phyloP scores from a whole-genome alignment of 192 early-diverging fungal species.

The Haplosporangium gracile region DNA sequence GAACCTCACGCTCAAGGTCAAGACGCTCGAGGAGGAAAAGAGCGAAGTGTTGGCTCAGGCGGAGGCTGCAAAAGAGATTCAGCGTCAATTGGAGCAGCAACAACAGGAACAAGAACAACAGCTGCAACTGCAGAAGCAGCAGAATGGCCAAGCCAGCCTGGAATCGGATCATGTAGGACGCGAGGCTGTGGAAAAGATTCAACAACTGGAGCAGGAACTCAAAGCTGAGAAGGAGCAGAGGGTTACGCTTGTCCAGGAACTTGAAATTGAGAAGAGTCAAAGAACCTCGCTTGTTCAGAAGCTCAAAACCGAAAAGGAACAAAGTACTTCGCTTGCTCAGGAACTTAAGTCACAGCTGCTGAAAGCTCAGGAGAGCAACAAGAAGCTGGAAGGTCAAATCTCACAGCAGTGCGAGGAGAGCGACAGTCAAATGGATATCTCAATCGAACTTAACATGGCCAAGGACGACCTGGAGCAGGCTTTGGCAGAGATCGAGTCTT shows the following conservation, averaged over 20 bases:
- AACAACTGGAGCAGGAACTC: not conserved
- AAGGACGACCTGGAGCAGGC: constrained; percentile 45
- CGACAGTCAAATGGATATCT: constrained; percentile 23
- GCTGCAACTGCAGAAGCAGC: not conserved
- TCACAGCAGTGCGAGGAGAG: constrained; percentile 21
- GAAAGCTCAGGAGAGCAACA: constrained; percentile 17
- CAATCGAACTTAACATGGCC: constrained; percentile 38
- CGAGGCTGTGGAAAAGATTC: not conserved
- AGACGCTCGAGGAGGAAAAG: constrained; percentile 19
- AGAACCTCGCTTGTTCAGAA: not conserved
- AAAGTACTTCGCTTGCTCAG: constrained; percentile 10
- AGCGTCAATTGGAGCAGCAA: not conserved
- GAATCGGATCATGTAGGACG: not conserved
- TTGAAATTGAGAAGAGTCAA: not conserved
- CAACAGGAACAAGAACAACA: constrained; percentile 2
- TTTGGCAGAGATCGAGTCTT: constrained; percentile 15
- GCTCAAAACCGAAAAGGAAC: constrained; percentile 25
- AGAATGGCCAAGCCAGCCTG: not conserved
- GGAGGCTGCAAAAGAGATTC: constrained; percentile 5
- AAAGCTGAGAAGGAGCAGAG: not conserved
- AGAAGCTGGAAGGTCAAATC: constrained; percentile 24
- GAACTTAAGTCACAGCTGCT: constrained; percentile 28
- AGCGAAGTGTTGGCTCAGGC: constrained; percentile 2
- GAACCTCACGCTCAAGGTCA: constrained; percentile 18
- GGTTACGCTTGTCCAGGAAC: not conserved